Base-by-base conservation (phyloP, 2,329 filamentous ascomycete genomes). In the Ophiosphaerella narmari region DNA sequence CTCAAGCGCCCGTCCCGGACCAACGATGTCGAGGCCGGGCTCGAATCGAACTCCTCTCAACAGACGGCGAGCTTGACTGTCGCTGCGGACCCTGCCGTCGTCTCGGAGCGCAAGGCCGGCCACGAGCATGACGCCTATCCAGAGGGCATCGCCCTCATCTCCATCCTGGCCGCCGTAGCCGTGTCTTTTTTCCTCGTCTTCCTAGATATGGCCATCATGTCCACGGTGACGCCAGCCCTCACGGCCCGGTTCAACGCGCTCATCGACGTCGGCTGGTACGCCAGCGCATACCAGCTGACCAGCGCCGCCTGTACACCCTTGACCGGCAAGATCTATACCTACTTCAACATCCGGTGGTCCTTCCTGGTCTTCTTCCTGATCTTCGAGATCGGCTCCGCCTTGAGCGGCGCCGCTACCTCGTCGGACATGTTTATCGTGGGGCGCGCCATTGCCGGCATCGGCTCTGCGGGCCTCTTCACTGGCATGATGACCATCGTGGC, bases 381-480 rank as follows among this genome's bases (percentile, higher is more conserved):
- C 7, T 61, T 61, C 40, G 50, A 55, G 35, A 31, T 54, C 26
- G 58, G 58, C 7, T 57, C 53, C 24, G 47, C 50, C 0, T 40
- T 61, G 23, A 59, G 58, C 43, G 58, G 58, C 12, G 51, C 54
- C 32, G 58, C 58, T 9, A 55, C 50, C 23, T 46, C 23, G 11
- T 55, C 53, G 8, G 39, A 18, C 14, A 51, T 48, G 34, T 26
- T 61, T 11, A 61, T 61, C 29, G 32, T 50, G 23, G 58, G 58
- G 16, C 45, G 58, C 33, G 52, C 44, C 12, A 43, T 61, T 12
- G 53, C 55, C 5, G 58, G 58, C 7, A 21, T 61, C 9, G 59
- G 59, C 2, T 46, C 43, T 21, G 53, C 53, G 3, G 58, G 58
- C 1, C 71, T 80, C 34, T 75, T 72, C 45, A 47, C 24, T 29